Evolutionary conservation across 768 basidiomycete genomes (phyloP), one percentile per base, ranked within the genome.

Genomic region (Chiua virens): DNA sequence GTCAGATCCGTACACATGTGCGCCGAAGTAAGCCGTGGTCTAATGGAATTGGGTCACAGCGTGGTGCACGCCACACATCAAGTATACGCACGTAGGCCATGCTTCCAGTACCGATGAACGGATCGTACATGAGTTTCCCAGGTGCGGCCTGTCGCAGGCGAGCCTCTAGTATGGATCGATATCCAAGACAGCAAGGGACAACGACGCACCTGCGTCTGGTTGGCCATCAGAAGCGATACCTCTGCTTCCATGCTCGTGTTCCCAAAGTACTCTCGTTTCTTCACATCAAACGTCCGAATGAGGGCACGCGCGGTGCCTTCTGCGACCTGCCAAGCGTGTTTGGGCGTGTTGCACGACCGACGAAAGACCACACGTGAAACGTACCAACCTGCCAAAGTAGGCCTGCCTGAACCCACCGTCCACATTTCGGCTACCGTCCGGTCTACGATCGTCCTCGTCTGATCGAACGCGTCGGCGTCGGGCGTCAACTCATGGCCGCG

Each of bases 211-310:
- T 96, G 72, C 0, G 94, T 85, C 68, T 99, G 97, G 60, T 96
- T 96, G 9, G 95, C 92, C 95, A 98, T 98, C 23, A 98, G 70
- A 40, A 99, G 73, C 2, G 93, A 95, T 42, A 98, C 86, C 67
- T 98, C 94, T 0, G 96, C 84, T 59, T 97, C 95, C 97, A 99
- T 99, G 60, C 90, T 91, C 0, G 97, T 99, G 58, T 95, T 99
- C 4, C 97, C 97, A 67, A 84, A 98, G 63, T 89, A 98, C 14
- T 74, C 73, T 9, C 97, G 80, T 59, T 92, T 91, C 69, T 97
- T 98, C 43, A 99, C 87, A 53, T 91, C 86, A 53, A 92, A 96
- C 47, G 72, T 79, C 42, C 73, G 68, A 42, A 92, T 77, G 30
- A 95, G 74, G 3, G 73, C 63, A 6, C 96, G 82, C 0, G 90